Percentiles rank a stretch among this genome's conserved stretches.
These are phyloP conservation scores for Musa troglodytarum DNA, from an alignment of 176 grass and related monocot species.

Conservation along the genomic window DNA sequence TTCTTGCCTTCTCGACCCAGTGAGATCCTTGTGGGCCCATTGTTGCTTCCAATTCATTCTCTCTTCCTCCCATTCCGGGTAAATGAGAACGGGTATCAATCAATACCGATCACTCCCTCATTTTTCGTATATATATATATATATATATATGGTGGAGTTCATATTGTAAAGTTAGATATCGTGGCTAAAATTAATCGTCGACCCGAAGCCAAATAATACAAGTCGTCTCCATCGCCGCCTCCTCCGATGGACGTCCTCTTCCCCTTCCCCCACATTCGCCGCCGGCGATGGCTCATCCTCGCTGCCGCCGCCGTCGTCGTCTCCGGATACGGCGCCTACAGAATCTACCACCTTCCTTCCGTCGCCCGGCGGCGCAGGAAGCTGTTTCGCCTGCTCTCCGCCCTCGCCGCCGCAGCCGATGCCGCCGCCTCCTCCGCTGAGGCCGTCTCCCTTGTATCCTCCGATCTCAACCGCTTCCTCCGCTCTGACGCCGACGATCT, in stretches of 20 bases:
- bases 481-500: constrained; percentile 60
- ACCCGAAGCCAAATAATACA: neutral
- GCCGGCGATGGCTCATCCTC: constrained; percentile 45
- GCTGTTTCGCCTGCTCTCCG: constrained; percentile 41
- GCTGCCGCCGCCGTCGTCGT: constrained; percentile 26
- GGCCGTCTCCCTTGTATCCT: constrained; percentile 44
- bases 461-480: constrained; percentile 67
- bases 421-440: constrained; percentile 60
- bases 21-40: too few species aligned
- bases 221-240: too few species aligned
- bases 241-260: constrained; percentile 28
- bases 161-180: neutral
- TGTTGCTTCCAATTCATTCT: too few species aligned
- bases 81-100: too few species aligned
- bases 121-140: too few species aligned
- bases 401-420: constrained; percentile 41
- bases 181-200: neutral
- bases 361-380: constrained; percentile 42
- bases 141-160: too few species aligned
- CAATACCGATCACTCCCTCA: too few species aligned
- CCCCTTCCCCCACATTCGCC: constrained; percentile 41
- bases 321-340: constrained; percentile 54
- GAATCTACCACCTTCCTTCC: constrained; percentile 70
- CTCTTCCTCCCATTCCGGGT: too few species aligned
- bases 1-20: too few species aligned